These are phyloP conservation scores for Starmerella davenportii DNA, from an alignment of 805 yeast genomes.

Conservation along the genomic window DNA sequence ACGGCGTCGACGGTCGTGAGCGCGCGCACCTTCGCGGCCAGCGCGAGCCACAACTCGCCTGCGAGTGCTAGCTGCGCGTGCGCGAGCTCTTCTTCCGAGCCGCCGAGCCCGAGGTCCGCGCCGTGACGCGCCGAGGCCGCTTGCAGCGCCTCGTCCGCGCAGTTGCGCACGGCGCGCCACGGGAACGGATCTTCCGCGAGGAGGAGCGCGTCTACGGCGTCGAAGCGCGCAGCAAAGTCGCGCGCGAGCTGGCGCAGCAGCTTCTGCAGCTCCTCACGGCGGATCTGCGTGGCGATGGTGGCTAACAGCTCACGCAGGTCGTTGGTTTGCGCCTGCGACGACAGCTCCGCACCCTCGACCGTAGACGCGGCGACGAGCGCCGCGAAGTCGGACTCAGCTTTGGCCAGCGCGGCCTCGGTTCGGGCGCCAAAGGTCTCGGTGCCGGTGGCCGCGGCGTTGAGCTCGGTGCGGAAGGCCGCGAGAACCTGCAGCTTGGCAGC, in stretches of 20 bases:
- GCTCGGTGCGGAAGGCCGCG: slow-evolving; percentile 15
- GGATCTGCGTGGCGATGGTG: slow-evolving; percentile 21
- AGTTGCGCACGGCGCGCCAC: slow-evolving; percentile 42
- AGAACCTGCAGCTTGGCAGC: slow-evolving; percentile 25
- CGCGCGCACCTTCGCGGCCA: slow-evolving; percentile 42
- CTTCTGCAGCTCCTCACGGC: slow-evolving; percentile 17
- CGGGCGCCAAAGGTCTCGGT: slow-evolving; percentile 18
- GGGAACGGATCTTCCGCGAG: slow-evolving; percentile 26
- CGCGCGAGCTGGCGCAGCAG: slow-evolving; percentile 29
- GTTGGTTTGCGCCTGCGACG: slow-evolving; percentile 14
- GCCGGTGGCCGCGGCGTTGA: slow-evolving; percentile 5
- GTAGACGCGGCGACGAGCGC: slow-evolving; percentile 25
- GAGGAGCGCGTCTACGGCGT: slow-evolving; percentile 20
- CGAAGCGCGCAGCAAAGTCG: slow-evolving; percentile 16
- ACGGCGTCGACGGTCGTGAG: slow-evolving; percentile 49
- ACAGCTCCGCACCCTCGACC: slow-evolving; percentile 17
- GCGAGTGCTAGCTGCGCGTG: slow-evolving; percentile 30
- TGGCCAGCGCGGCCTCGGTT: slow-evolving; percentile 15
- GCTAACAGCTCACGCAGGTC: slow-evolving; percentile 22
- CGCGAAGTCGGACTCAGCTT: slow-evolving; percentile 19
- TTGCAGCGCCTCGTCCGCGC: slow-evolving; percentile 27
- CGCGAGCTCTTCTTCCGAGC: slow-evolving; percentile 28
- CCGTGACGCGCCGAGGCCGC: slow-evolving; percentile 21
- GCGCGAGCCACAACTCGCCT: slow-evolving; percentile 44
- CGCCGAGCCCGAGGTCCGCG: slow-evolving; percentile 42